These are phyloP conservation scores for Pyrenophora teres DNA, from an alignment of 2,329 filamentous ascomycete genomes.

Conservation along the genomic window DNA sequence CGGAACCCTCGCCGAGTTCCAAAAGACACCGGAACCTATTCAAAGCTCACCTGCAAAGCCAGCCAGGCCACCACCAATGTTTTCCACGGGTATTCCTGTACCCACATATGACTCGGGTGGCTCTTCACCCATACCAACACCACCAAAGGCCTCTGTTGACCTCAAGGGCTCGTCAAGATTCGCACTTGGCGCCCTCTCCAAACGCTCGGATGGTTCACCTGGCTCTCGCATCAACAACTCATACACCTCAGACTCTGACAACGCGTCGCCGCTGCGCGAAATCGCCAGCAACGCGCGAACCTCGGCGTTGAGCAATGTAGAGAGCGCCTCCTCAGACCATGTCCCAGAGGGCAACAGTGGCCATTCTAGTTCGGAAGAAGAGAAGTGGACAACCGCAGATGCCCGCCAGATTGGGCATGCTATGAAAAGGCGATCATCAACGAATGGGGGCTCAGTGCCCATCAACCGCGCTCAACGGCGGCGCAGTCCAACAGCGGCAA, in stretches of 20 bases:
- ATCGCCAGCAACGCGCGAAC: constrained; percentile 51
- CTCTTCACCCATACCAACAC: constrained; percentile 63
- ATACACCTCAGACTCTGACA: constrained; percentile 63
- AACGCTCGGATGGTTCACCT: constrained; percentile 67
- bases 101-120: constrained; percentile 43
- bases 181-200: constrained; percentile 83
- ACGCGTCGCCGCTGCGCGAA: constrained; percentile 53
- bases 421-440: constrained; percentile 59
- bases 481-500: constrained; percentile 58
- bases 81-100: constrained; percentile 43
- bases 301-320: constrained; percentile 61
- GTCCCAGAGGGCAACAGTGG: constrained; percentile 38
- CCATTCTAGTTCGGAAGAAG: constrained; percentile 54
- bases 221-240: constrained; percentile 61
- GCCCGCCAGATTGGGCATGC: constrained; percentile 60
- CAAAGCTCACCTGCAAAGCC: constrained; percentile 63
- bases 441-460: constrained; percentile 48
- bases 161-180: constrained; percentile 72
- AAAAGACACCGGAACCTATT: constrained; percentile 80
- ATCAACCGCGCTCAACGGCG: constrained; percentile 55
- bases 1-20: constrained; percentile 85
- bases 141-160: constrained; percentile 63
- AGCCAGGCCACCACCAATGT: constrained; percentile 60
- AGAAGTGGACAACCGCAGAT: constrained; percentile 57
- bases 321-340: constrained; percentile 39